Conservation (phyloP, 2,329 filamentous ascomycete species). For the Atkinsonella hypoxylon region DNA sequence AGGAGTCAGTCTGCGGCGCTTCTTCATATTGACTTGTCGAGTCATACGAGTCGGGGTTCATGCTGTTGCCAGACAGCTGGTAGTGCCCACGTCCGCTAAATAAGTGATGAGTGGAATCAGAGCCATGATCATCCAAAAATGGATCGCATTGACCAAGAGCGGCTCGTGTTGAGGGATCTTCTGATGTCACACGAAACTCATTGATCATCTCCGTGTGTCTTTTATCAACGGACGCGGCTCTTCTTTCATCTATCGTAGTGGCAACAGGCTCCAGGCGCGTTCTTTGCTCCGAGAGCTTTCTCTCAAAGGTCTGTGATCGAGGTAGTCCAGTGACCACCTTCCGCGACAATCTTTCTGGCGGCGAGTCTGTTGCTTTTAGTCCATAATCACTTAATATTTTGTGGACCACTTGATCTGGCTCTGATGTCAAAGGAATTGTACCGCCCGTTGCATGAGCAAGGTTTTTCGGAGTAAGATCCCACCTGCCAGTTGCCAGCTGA, state of each 20-base stretch:
- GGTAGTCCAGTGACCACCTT: constrained; percentile 70
- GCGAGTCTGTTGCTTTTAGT: not conserved
- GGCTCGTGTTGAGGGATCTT: constrained; percentile 33
- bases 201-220: not conserved
- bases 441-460: constrained; percentile 13
- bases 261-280: constrained; percentile 58
- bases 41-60: not conserved
- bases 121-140: not conserved
- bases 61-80: not conserved
- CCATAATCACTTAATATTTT: not conserved
- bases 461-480: constrained; percentile 18
- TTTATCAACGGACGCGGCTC: constrained; percentile 58
- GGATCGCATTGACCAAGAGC: constrained; percentile 28
- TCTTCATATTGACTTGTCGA: constrained; percentile 7
- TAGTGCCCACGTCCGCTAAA: not conserved
- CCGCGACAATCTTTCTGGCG: constrained; percentile 19
- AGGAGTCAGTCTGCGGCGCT: constrained; percentile 16
- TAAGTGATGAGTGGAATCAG: not conserved
- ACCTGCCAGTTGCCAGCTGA: constrained; percentile 14
- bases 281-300: constrained; percentile 70
- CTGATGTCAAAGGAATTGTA: constrained; percentile 6
- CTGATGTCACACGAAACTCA: constrained; percentile 14
- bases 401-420: not conserved
- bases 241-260: constrained; percentile 52
- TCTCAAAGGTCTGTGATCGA: constrained; percentile 65